phyloP scores from a whole-genome alignment of 164 flowering plant genomes.

The Stephania cephalantha region DNA sequence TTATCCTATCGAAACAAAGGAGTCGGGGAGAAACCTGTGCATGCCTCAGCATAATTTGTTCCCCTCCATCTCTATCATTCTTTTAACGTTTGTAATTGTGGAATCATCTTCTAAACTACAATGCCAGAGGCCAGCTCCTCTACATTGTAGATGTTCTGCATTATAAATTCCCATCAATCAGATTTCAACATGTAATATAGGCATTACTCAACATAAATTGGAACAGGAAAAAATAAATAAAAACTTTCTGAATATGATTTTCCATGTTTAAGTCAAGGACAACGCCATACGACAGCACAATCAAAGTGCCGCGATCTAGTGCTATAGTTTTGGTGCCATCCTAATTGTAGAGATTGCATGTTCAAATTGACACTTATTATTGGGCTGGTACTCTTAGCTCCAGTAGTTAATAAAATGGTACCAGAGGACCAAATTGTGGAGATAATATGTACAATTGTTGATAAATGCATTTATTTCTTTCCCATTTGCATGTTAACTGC shows the following conservation, averaged over 20 bases:
- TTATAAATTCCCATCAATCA: slow-evolving; percentile 1
- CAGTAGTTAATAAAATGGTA: too few species aligned
- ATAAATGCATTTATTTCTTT: too few species aligned
- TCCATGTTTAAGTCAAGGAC: not conserved
- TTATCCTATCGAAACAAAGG: not conserved
- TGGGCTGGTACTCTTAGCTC: too few species aligned
- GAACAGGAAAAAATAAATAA: not conserved
- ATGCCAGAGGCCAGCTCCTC: not conserved
- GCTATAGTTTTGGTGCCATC: not conserved
- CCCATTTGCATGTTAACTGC: too few species aligned
- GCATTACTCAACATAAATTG: not conserved
- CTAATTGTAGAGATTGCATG: not conserved
- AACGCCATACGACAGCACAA: not conserved
- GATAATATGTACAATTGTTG: too few species aligned
- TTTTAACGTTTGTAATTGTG: not conserved
- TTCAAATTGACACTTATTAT: too few species aligned
- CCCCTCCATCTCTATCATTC: not conserved
- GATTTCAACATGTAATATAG: not conserved
- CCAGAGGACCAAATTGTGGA: too few species aligned
- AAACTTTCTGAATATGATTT: not conserved
- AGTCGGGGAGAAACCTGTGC: not conserved
- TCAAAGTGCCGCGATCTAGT: not conserved
- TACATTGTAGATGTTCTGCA: not conserved
- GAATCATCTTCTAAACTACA: not conserved
- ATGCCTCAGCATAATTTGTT: not conserved